A percentile compares a stretch with the other conserved stretches of the same genome.
phyloP scores from a whole-genome alignment of 1,284 basidiomycete species.

The Ustilago cynodontis region DNA sequence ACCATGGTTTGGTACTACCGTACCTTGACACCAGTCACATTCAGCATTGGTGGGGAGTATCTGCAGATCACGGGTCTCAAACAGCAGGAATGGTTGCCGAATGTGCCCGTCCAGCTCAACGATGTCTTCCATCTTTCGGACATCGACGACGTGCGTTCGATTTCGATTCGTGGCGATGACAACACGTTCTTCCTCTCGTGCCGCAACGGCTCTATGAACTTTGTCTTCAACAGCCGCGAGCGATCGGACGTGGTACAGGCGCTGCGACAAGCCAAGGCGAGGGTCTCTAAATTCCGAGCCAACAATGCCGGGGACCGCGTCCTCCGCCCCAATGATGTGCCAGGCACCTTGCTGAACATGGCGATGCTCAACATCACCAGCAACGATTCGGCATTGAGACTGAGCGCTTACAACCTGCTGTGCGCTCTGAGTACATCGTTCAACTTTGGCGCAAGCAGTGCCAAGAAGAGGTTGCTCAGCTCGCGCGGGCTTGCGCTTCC shows the following conservation, averaged over 20 bases:
- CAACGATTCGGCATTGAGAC: conserved; percentile 51
- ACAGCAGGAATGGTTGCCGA: conserved; percentile 53
- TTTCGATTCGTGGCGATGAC: conserved; percentile 66
- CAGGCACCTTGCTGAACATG: conserved; percentile 67
- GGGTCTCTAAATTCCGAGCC: conserved; percentile 57
- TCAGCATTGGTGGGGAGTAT: conserved; percentile 60
- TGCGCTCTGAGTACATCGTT: conserved; percentile 67
- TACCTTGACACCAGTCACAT: conserved; percentile 58
- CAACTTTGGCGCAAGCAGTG: conserved; percentile 64
- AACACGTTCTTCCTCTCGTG: conserved; percentile 67
- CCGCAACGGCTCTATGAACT: conserved; percentile 60
- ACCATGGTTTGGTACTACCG: conserved; percentile 68
- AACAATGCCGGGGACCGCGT: conserved; percentile 56
- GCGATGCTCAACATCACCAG: conserved; percentile 68
- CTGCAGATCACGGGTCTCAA: conserved; percentile 65
- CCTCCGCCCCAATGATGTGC: conserved; percentile 63
- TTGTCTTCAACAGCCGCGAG: conserved; percentile 64
- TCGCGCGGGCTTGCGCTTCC: conserved; percentile 60
- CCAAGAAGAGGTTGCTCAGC: conserved; percentile 59
- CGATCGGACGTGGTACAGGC: conserved; percentile 64
- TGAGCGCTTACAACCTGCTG: conserved; percentile 65
- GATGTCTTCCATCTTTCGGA: conserved; percentile 66
- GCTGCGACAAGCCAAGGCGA: conserved; percentile 63
- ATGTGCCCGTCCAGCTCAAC: conserved; percentile 46
- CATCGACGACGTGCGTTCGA: conserved; percentile 64